A percentile compares a stretch with the other conserved stretches of the same genome.
Conservation (phyloP, 129 eudicot genomes). For the Rutidosis leptorrhynchoides region DNA sequence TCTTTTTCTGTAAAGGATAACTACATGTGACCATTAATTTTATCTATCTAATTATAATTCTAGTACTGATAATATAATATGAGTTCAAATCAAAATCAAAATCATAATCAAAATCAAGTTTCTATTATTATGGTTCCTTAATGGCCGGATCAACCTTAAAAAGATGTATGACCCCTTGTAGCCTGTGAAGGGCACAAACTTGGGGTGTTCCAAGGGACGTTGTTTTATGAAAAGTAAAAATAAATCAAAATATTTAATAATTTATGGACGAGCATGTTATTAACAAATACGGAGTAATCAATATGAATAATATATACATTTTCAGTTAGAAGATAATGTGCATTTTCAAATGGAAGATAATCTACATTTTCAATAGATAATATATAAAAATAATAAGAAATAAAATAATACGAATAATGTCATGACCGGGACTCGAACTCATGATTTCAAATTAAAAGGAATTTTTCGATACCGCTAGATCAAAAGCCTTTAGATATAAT, state of each 20-base stretch:
- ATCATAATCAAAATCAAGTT: not conserved
- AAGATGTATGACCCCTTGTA: constrained; percentile 32
- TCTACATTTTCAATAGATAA: not conserved
- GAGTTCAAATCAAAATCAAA: no score
- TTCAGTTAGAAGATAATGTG: constrained; percentile 18
- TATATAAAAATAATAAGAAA: not conserved
- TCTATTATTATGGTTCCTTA: constrained; percentile 13
- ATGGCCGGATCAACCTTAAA: constrained; percentile 36
- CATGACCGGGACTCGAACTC: no score
- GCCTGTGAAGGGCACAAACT: constrained; percentile 38
- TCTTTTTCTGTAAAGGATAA: not conserved
- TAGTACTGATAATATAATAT: not conserved
- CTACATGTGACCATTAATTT: constrained; percentile 15
- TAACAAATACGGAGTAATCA: constrained; percentile 1
- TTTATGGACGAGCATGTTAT: constrained; percentile 24
- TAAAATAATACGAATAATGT: no score
- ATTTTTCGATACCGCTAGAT: no score
- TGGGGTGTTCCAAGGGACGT: constrained; percentile 40
- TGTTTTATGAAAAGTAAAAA: constrained; percentile 21
- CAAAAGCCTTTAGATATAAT: no score
- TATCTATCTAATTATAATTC: no score
- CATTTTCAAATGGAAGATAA: not conserved
- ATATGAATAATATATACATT: constrained; percentile 8
- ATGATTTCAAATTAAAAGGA: no score
- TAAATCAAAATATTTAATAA: constrained; percentile 19